Evolutionary conservation across 2,329 filamentous ascomycete species (phyloP).

Genomic region (Colletotrichum musae): DNA sequence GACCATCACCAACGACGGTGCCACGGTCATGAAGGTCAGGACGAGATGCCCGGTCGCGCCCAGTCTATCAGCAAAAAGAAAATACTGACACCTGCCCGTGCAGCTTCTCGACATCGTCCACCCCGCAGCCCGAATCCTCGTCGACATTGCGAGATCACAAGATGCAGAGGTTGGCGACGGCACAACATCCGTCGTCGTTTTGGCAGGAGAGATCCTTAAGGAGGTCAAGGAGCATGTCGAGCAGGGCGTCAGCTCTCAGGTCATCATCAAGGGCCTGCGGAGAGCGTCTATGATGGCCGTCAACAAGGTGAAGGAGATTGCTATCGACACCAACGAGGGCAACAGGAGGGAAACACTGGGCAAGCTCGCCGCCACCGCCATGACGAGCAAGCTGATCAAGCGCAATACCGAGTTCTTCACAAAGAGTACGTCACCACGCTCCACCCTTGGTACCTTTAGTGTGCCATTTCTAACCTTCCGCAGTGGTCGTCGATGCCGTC

Average conservation of each 20-base stretch:
- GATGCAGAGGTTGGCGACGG: constrained; percentile 99
- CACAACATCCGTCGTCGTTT: constrained; percentile 95
- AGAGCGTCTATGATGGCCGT: constrained; percentile 91
- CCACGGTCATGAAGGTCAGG: constrained; percentile 96
- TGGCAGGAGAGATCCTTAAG: constrained; percentile 98
- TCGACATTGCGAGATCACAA: constrained; percentile 98
- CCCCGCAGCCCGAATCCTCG: constrained; percentile 95
- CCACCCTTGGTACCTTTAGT: no score
- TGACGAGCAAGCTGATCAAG: constrained; percentile 99
- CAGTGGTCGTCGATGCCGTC: constrained; percentile 98
- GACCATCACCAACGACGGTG: constrained; percentile 99
- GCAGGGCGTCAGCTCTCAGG: constrained; percentile 96
- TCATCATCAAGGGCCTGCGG: constrained; percentile 95
- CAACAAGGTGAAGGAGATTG: constrained; percentile 99
- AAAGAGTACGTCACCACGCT: constrained; percentile 76
- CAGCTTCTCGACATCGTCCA: constrained; percentile 98
- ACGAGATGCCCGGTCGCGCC: not conserved
- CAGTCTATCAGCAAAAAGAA: not conserved
- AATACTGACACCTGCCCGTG: not conserved
- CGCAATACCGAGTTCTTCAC: constrained; percentile 97
- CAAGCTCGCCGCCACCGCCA: constrained; percentile 94
- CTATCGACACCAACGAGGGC: constrained; percentile 84
- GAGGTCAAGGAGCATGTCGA: constrained; percentile 97
- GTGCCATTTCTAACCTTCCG: constrained; percentile 19
- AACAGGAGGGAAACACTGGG: constrained; percentile 89